Conservation (phyloP, 306 rosid genomes). For the Fagus sylvatica region DNA sequence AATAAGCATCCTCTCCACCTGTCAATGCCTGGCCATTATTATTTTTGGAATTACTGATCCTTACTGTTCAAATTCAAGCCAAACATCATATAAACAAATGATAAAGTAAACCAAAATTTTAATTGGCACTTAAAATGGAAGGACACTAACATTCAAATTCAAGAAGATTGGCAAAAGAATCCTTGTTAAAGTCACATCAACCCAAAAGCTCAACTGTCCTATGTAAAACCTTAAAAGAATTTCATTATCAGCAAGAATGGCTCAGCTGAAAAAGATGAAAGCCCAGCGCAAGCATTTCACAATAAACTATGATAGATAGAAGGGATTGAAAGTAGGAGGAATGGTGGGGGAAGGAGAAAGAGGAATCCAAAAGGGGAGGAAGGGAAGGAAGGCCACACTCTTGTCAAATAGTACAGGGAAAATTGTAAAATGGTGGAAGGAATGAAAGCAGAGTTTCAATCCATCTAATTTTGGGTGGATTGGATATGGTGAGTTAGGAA, state of each 20-base stretch:
- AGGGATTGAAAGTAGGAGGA: neutral
- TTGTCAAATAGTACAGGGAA: neutral
- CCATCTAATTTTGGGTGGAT: no score
- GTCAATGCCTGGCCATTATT: conserved; percentile 71
- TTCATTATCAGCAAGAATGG: neutral
- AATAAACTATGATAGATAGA: neutral
- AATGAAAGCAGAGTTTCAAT: no score
- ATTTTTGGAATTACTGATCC: conserved; percentile 40
- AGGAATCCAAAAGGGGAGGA: neutral
- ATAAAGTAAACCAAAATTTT: neutral
- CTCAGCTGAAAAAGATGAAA: neutral
- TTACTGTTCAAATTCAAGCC: conserved; percentile 19
- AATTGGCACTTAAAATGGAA: neutral
- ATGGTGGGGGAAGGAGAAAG: neutral
- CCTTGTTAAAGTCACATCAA: neutral
- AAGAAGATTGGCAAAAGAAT: neutral
- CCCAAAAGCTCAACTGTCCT: neutral
- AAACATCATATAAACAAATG: neutral
- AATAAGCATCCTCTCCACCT: conserved; percentile 71
- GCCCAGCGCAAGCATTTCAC: neutral
- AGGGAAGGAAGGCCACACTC: neutral
- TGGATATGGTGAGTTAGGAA: no score
- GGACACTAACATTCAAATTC: neutral
- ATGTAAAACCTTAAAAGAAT: neutral
- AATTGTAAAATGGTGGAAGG: no score